Evolutionary conservation across 2,329 filamentous ascomycete genomes (phyloP), one percentile per base, ranked within the genome.

Genomic region (Tolypocladium inflatum): DNA sequence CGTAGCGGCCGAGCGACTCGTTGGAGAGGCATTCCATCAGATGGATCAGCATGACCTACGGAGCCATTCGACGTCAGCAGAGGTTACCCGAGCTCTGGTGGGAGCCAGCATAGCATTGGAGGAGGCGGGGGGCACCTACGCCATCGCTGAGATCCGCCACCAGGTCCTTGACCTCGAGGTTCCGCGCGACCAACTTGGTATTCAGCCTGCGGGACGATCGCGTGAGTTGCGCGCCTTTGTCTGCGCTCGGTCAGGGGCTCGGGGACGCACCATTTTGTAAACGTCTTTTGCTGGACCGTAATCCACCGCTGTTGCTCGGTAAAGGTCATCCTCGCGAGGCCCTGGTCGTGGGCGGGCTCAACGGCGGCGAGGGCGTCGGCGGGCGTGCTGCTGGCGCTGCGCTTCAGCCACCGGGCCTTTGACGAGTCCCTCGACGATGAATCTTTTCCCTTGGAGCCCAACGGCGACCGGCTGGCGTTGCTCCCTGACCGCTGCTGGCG

Each of bases 281-380:
- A 99, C 35, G 94, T 99, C 83, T 97, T 99, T 75, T 97, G 89
- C 79, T 97, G 93, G 75, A 96, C 91, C 70, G 80, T 85, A 67
- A 88, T 81, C 85, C 85, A 88, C 72, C 80, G 78, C 72, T 86
- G 82, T 74, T 87, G 82, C 71, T 85, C 82, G 63, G 80, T 75
- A 71, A 78, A 84, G 59, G 82, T 83, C 84, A 87, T 87, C 72
- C 77, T 86, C 67, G 74, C 74, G 62, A 79, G 71, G 62, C 72
- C 76, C 65, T 75, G 76, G 63, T 81, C 78, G 72, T 78, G 76
- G 68, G 74, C 71, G 64, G 77, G 74, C 67, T 79, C 76, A 64
- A 76, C 66, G 70, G 75, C 73, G 59, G 73, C 71, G 64, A 73
- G 68, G 11, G 57, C 66, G 70, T 75, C 73, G 58, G 73, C 71